Conservation (phyloP, 2,329 filamentous ascomycete genomes). For the Alternaria incomplexa region DNA sequence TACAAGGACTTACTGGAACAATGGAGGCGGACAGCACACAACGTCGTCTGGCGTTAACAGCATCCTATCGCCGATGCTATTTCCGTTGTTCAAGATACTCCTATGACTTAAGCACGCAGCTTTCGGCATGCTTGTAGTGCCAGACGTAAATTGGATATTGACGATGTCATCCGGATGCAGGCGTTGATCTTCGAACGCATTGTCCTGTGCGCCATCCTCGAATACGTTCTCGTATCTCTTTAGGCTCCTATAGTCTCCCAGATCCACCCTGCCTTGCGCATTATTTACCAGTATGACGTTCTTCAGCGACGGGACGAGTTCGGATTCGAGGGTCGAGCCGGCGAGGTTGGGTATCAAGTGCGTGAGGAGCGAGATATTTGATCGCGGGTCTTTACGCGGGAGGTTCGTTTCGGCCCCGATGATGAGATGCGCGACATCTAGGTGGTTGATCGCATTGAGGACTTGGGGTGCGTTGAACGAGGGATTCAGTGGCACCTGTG, state of each 20-base stretch:
- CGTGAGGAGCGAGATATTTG: slow-evolving; percentile 64
- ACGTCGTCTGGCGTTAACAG: slow-evolving; percentile 74
- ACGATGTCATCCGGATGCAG: slow-evolving; percentile 72
- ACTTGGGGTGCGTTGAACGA: slow-evolving; percentile 84
- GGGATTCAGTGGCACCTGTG: slow-evolving; percentile 83
- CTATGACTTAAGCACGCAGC: slow-evolving; percentile 87
- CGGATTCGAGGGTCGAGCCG: slow-evolving; percentile 56
- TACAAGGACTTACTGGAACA: slow-evolving; percentile 52
- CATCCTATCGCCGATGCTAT: slow-evolving; percentile 85
- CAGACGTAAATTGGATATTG: slow-evolving; percentile 96
- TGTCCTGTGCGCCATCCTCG: slow-evolving; percentile 51
- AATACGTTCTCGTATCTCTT: slow-evolving; percentile 55
- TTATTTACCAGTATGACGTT: slow-evolving; percentile 83
- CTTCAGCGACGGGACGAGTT: slow-evolving; percentile 70
- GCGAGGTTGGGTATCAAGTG: slow-evolving; percentile 59
- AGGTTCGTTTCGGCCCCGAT: slow-evolving; percentile 89
- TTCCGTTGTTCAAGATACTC: slow-evolving; percentile 91
- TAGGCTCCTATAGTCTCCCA: slow-evolving; percentile 38
- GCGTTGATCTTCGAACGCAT: slow-evolving; percentile 54
- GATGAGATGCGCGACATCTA: slow-evolving; percentile 75
- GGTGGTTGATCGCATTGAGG: slow-evolving; percentile 75
- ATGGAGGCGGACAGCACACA: slow-evolving; percentile 67
- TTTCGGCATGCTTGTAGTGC: slow-evolving; percentile 90
- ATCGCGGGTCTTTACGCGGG: slow-evolving; percentile 66
- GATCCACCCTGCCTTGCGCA: slow-evolving; percentile 61